Base-by-base conservation (phyloP, 108 stramenopile genomes). In the Asterionellopsis glacialis region DNA sequence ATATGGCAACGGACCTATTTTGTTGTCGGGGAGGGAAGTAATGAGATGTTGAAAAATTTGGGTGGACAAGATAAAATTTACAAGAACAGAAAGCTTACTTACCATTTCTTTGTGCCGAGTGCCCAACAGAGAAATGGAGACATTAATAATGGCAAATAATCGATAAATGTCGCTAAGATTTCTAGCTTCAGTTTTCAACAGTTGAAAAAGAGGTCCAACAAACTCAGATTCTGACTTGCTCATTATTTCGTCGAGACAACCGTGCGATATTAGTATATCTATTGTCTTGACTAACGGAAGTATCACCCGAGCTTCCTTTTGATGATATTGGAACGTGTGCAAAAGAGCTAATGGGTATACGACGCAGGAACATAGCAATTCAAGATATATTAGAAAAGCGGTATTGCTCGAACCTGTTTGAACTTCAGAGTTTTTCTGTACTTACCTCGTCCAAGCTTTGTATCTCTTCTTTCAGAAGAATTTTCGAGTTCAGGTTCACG, bases 281-380 rank as follows among this genome's bases (percentile, higher is more conserved):
- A 92, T 65, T 9, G 92, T 92, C 48, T 81, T 82, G 41, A 96
- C 73, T 11, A 88, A 71, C 10, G 93, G 92, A 28, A 86, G 55
- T 23, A 82, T 74, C 22, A 92, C 83, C 41, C 90, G 61, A 27
- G 79, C 71, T 24, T 82, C 73, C 39, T 68, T 61, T 65, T 69
- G 64, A 62, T 86, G 68, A 38, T 60, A 38, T 27, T 66, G 66
- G 18, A 87, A 80, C 33, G 81, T 49, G 0, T 75, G 50, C 18
- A 80, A 53, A 24, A 87, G 56, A 38, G 38, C 68, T 77, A 6
- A 0, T 14, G n/a, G n/a, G n/a, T 33, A 7, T 33, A 33, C 33
- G 33, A 5, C 2, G 7, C 5, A 33, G 33, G 7, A 7, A 33
- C 7, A 11, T 18, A 6, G 19, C 38, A 38, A 59, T 43, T 41